Evolutionary conservation across 139 green algal species (phyloP), one percentile per base, ranked within the genome.

Genomic region (Volvox reticuliferus): DNA sequence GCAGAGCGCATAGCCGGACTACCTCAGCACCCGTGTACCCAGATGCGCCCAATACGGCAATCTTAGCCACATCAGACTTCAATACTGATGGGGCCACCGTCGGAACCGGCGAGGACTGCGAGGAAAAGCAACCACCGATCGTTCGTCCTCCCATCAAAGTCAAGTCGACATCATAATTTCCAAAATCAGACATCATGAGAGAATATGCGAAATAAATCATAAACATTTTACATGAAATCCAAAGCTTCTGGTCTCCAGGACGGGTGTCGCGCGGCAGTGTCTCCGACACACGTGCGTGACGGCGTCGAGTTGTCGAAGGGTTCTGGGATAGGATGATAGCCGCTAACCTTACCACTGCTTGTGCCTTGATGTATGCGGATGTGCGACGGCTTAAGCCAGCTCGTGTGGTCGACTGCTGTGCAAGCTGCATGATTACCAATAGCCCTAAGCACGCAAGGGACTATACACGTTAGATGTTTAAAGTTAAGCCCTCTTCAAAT

Each of bases 11-110:
- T 35, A 99, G 95, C 21, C 98, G 92, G 26, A 97, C 95, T 0
- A 99, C 96, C 93, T 99, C 98, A 61, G 97, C 97, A 12, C 98
- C 98, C 0, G 98, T 99, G 94, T 99, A 99, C 1, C 98, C 98
- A 61, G 96, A 99, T 2, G 98, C 98, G 50, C 98, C 98, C 24
- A 99, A 95, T 50, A 99, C 97, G 9, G 98, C 98, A 30, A 99
- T 92, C 44, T 75, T 82, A 20, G 88, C 88, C 6, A 91, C 79
- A 28, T 82, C 44, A 0, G 36, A 37, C 78, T 91, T 91, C 55
- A 62, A 19, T 1, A 26, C 19, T 9, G 86, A n/a, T 24, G 28
- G n/a, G 21, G 44, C 65, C 1, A 75, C 30, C 21, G 76, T 77
- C 5, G 87, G 62, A 12, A 55, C 76, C 26, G 87, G 87, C 62